phyloP scores from a whole-genome alignment of 371 early-diverging fungal species.

The Mucor mucedo region DNA sequence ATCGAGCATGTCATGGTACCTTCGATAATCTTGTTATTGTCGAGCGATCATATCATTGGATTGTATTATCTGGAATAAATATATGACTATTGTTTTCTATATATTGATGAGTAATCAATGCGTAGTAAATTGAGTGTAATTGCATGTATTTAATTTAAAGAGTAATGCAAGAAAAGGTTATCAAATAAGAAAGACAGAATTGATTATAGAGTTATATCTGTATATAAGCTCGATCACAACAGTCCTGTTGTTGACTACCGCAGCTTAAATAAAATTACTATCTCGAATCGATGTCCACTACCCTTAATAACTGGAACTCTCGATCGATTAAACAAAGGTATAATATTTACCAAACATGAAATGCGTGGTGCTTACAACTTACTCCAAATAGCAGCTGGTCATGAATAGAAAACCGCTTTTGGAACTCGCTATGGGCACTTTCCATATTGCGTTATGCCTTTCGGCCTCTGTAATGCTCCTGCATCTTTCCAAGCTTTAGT shows the following conservation, averaged over 20 bases:
- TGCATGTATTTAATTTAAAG: too few species aligned
- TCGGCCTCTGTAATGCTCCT: conserved; percentile 57
- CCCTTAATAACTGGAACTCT: conserved; percentile 2
- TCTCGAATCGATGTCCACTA: conserved; percentile 22
- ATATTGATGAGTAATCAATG: too few species aligned
- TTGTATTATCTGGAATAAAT: too few species aligned
- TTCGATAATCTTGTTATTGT: too few species aligned
- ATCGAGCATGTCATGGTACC: too few species aligned
- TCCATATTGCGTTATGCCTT: conserved; percentile 53
- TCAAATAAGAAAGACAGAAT: too few species aligned
- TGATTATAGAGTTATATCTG: too few species aligned
- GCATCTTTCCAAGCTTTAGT: conserved; percentile 51
- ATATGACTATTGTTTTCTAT: too few species aligned
- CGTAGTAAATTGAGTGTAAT: too few species aligned
- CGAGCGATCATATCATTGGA: too few species aligned
- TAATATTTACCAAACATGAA: conserved; percentile 35
- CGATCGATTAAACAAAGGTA: neutral
- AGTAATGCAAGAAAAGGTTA: too few species aligned
- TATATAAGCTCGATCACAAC: too few species aligned
- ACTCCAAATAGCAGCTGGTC: conserved; percentile 22
- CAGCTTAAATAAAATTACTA: conserved; percentile 43
- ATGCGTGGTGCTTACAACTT: conserved; percentile 40
- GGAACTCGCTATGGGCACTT: conserved; percentile 33
- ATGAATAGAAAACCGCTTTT: conserved; percentile 15
- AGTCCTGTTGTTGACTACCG: conserved; percentile 57